Percentiles rank a stretch among this genome's conserved stretches.
These are phyloP conservation scores for Tolypocladium ophioglossoides DNA, from an alignment of 2,329 filamentous ascomycete species.

Conservation along the genomic window DNA sequence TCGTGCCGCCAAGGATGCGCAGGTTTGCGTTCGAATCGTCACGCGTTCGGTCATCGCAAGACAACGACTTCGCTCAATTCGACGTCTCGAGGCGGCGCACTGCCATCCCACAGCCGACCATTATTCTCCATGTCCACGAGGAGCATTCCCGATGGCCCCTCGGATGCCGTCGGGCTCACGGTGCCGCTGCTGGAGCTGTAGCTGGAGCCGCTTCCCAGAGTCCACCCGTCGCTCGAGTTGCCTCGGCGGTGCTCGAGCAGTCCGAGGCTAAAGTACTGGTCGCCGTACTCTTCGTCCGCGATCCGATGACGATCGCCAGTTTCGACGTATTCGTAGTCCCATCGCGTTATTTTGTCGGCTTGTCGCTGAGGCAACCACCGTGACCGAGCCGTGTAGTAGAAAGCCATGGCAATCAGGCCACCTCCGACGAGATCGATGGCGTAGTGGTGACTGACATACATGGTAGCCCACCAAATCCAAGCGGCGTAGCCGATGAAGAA, in stretches of 20 bases:
- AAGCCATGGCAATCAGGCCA: conserved; percentile 63
- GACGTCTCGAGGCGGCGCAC: conserved; percentile 26
- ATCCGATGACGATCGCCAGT: conserved; percentile 50
- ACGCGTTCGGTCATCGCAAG: conserved; percentile 18
- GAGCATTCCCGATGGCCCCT: conserved; percentile 26
- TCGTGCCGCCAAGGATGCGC: neutral
- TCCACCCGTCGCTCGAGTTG: conserved; percentile 77
- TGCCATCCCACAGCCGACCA: conserved; percentile 27
- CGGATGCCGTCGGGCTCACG: conserved; percentile 38
- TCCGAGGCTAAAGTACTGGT: conserved; percentile 35
- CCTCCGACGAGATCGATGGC: conserved; percentile 86
- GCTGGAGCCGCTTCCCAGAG: conserved; percentile 72
- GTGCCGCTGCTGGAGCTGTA: conserved; percentile 37
- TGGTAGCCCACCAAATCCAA: conserved; percentile 98
- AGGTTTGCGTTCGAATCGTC: neutral
- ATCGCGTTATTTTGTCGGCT: conserved; percentile 74
- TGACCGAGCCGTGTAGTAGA: conserved; percentile 73
- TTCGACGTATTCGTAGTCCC: conserved; percentile 94
- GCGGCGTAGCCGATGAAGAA: conserved; percentile 75
- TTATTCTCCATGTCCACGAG: conserved; percentile 25
- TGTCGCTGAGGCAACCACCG: conserved; percentile 77
- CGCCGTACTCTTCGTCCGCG: conserved; percentile 35
- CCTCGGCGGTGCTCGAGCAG: conserved; percentile 30
- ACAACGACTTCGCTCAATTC: conserved; percentile 36
- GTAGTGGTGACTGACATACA: conserved; percentile 97